phyloP scores from a whole-genome alignment of 306 rosid genomes.

The Geum urbanum region DNA sequence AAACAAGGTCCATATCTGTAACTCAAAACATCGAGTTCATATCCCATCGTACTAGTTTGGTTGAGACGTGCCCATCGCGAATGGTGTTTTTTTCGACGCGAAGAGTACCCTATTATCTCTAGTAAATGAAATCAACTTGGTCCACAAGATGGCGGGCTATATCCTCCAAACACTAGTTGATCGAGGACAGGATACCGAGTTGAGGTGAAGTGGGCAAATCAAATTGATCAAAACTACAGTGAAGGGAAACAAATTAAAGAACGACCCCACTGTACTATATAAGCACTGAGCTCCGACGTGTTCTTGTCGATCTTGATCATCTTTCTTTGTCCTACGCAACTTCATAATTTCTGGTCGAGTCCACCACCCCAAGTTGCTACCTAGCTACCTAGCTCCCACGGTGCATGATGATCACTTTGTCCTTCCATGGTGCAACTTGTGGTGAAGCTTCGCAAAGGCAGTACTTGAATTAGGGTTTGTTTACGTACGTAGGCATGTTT shows the following conservation, averaged over 20 bases:
- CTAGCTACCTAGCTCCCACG: background rate
- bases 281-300: background rate
- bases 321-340: background rate
- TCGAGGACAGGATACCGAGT: background rate
- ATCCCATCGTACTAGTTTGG: background rate
- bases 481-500: no score
- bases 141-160: slow-evolving; percentile 3
- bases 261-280: background rate
- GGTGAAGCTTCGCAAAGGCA: background rate
- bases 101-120: background rate
- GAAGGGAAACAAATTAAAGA: background rate
- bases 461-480: background rate
- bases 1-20: background rate
- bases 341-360: no score
- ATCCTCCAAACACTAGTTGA: background rate
- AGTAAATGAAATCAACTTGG: background rate
- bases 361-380: background rate
- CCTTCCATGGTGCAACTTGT: background rate
- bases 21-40: background rate
- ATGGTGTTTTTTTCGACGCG: background rate
- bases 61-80: background rate
- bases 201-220: background rate
- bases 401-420: background rate
- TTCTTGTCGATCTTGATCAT: background rate
- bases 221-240: no score